Percentiles rank a stretch among this genome's conserved stretches.
Conservation (phyloP, 2,329 filamentous ascomycete species). For the Sarocladiaceae sp. region DNA sequence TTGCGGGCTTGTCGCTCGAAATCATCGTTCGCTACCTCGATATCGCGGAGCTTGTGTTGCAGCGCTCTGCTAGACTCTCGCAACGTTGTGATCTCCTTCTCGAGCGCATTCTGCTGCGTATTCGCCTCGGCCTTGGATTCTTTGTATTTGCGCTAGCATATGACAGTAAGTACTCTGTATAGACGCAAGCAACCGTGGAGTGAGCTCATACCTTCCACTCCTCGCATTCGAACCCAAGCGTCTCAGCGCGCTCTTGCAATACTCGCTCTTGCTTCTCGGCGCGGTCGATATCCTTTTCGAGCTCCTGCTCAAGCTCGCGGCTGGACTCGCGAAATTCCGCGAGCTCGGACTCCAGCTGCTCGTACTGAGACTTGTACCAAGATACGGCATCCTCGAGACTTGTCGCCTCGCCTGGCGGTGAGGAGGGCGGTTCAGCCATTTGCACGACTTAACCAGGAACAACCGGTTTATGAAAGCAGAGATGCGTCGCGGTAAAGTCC, state of each 20-base stretch:
- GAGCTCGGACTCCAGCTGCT: conserved; percentile 85
- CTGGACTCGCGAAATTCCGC: conserved; percentile 92
- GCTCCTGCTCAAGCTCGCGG: conserved; percentile 86
- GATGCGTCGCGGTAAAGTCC: no score
- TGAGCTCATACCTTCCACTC: conserved; percentile 88
- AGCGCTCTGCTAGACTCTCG: conserved; percentile 79
- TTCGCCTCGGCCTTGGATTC: conserved; percentile 88
- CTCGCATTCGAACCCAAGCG: conserved; percentile 81
- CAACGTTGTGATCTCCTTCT: conserved; percentile 93
- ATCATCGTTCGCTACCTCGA: conserved; percentile 97
- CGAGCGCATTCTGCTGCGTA: conserved; percentile 75
- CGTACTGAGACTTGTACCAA: conserved; percentile 97
- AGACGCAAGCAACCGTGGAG: neutral
- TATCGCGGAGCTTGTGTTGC: conserved; percentile 82
- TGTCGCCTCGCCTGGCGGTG: conserved; percentile 52
- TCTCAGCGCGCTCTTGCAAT: conserved; percentile 83
- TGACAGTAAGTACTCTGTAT: neutral
- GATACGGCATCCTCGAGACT: conserved; percentile 70
- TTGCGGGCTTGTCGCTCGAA: conserved; percentile 95
- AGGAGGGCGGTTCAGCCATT: conserved; percentile 60
- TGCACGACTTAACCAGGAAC: neutral
- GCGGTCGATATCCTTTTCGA: conserved; percentile 93
- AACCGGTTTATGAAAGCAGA: neutral
- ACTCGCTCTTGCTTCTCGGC: conserved; percentile 89
- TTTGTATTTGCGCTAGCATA: conserved; percentile 82